phyloP scores from a whole-genome alignment of 805 yeast species.

The Saturnispora galanensis region DNA sequence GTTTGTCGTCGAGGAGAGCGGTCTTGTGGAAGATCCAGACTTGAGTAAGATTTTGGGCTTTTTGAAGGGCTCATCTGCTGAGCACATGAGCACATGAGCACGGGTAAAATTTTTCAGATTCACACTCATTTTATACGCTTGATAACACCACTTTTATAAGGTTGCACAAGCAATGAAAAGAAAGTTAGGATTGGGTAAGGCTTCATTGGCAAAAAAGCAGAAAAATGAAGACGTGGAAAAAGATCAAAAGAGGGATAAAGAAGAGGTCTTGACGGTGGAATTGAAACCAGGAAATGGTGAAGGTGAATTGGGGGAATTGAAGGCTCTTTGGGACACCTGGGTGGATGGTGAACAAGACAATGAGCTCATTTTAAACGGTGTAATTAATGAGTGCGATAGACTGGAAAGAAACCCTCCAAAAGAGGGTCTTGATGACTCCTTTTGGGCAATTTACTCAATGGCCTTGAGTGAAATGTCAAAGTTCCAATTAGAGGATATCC shows the following conservation, averaged over 20 bases:
- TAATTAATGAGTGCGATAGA: slow-evolving; percentile 88
- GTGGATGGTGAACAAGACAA: slow-evolving; percentile 45
- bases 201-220: slow-evolving; percentile 35
- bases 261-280: slow-evolving; percentile 42
- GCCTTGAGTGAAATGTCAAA: slow-evolving; percentile 57
- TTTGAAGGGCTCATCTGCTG: slow-evolving; percentile 3
- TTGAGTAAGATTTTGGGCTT: slow-evolving; percentile 9
- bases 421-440: slow-evolving; percentile 36
- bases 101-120: not conserved
- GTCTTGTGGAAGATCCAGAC: slow-evolving; percentile 9
- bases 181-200: slow-evolving; percentile 55
- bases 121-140: not conserved
- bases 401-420: slow-evolving; percentile 41
- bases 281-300: slow-evolving; percentile 63
- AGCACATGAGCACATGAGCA: slow-evolving; percentile 1
- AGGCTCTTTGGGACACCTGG: slow-evolving; percentile 64
- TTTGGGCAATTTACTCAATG: slow-evolving; percentile 66
- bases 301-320: slow-evolving; percentile 70
- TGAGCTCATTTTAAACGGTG: slow-evolving; percentile 65
- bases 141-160: not conserved
- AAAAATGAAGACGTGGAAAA: slow-evolving; percentile 34
- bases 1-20: slow-evolving; percentile 19
- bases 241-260: slow-evolving; percentile 22
- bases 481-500: slow-evolving; percentile 30
- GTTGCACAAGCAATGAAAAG: slow-evolving; percentile 32